A percentile compares a stretch with the other conserved stretches of the same genome.
Evolutionary conservation across 2,329 filamentous ascomycete species (phyloP).

Genomic region (Fusarium caatingaense): DNA sequence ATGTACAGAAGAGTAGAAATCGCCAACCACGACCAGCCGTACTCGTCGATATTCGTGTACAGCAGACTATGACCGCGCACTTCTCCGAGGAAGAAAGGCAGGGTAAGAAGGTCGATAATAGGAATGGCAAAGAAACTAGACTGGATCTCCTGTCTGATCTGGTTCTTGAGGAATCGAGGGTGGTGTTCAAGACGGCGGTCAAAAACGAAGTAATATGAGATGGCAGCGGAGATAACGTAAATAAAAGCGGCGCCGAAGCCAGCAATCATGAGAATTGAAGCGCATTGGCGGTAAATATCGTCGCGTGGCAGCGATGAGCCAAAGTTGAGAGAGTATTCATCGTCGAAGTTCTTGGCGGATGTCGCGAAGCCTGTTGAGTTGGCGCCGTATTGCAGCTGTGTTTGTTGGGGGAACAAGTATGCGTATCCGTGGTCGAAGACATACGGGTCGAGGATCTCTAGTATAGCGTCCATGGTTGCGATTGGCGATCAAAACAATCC

Average conservation of each 20-base stretch:
- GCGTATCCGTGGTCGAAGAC: slow-evolving; percentile 56
- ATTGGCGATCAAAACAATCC: not conserved
- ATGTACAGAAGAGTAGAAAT: slow-evolving; percentile 56
- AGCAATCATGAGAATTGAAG: slow-evolving; percentile 54
- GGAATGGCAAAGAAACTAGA: slow-evolving; percentile 58
- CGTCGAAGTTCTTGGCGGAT: slow-evolving; percentile 22
- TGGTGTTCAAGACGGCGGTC: slow-evolving; percentile 60
- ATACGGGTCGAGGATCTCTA: slow-evolving; percentile 56
- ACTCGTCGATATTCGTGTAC: slow-evolving; percentile 54
- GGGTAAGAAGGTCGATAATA: slow-evolving; percentile 58
- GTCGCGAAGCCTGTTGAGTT: slow-evolving; percentile 33
- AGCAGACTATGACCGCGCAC: slow-evolving; percentile 60
- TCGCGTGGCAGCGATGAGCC: slow-evolving; percentile 54
- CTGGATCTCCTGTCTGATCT: slow-evolving; percentile 57
- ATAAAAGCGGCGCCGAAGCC: slow-evolving; percentile 53
- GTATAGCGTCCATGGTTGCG: slow-evolving; percentile 53
- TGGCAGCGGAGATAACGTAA: slow-evolving; percentile 75
- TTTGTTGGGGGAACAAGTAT: slow-evolving; percentile 50
- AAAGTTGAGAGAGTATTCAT: slow-evolving; percentile 34
- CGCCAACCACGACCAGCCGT: slow-evolving; percentile 55
- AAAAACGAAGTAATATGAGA: slow-evolving; percentile 78
- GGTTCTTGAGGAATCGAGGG: slow-evolving; percentile 61
- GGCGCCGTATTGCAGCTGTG: slow-evolving; percentile 21
- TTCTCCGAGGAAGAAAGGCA: slow-evolving; percentile 60
- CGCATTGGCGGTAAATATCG: slow-evolving; percentile 54